Base-by-base conservation (phyloP, 78 protist genomes). In the Planoprotostelium fungivorum region DNA sequence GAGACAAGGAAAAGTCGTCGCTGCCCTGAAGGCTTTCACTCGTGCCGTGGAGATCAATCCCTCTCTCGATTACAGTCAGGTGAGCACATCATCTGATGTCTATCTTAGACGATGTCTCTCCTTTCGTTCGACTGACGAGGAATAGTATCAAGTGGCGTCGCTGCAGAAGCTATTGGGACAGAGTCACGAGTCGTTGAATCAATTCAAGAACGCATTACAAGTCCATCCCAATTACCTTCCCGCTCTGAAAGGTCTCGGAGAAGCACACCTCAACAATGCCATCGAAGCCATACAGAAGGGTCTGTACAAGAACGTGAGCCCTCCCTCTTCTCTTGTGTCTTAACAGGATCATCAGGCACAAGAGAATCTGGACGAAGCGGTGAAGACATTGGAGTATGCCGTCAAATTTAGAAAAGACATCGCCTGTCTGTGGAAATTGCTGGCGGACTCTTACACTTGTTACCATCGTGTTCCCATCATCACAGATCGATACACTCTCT, bases 1-100 rank as follows among this genome's bases (percentile, higher is more conserved):
- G 35, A 34, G 94, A 31, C 94, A 92, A 86, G 87, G 88, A 35
- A 92, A 92, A 35, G 89, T 90, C 63, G 88, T 92, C 0, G 94
- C 94, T 23, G 31, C 94, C 0, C 83, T 92, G 0, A 92, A 92
- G 63, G 86, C 94, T 0, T 85, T 92, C 73, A 86, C 37, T 28
- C 36, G 84, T 25, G 94, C 94, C 0, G 92, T 90, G 25, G 86
- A 89, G 29, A 85, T 92, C 0, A n/a, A 90, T 29, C 38, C 35
- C 31, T 1, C 29, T 5, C 63, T 84, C 63, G 38, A 89, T 16
- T 51, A 51, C 73, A 51, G 73, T 51, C 73, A 51, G 73, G 73
- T 51, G 73, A 16, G 16, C 31, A 51, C 16, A 25, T 51, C 73
- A 51, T 51, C 73, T 5, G 16, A 51, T 25, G 5, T 51, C n/a